Evolutionary conservation across 257 asterid species (phyloP).

Genomic region (Nicotiana knightiana): DNA sequence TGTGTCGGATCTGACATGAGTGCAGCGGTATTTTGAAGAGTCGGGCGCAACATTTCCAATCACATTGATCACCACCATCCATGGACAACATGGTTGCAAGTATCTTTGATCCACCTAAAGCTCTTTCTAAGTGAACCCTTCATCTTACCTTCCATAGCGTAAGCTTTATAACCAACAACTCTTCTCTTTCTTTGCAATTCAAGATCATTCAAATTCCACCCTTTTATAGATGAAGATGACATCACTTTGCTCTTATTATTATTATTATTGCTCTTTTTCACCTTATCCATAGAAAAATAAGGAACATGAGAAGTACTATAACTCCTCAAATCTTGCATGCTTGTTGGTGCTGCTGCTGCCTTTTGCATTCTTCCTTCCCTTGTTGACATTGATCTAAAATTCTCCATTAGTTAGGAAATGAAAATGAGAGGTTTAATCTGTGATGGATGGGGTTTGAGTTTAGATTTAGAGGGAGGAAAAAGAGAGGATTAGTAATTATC

Average conservation of each 20-base stretch:
- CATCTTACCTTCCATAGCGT: conserved; percentile 56
- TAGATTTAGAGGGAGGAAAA: neutral
- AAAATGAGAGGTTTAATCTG: no score
- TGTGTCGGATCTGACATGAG: rapidly evolving
- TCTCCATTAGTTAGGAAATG: neutral
- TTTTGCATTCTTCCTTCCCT: conserved; percentile 26
- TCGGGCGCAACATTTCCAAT: no score
- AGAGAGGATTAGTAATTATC: neutral
- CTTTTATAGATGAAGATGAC: conserved; percentile 23
- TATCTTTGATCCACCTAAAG: conserved; percentile 70
- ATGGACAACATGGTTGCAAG: conserved; percentile 51
- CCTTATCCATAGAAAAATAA: conserved; percentile 17
- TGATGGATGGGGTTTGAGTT: no score
- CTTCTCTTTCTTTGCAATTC: conserved; percentile 79
- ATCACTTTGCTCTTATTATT: conserved; percentile 32
- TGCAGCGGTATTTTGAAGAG: no score
- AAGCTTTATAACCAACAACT: conserved; percentile 62
- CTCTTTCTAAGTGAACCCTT: conserved; percentile 68
- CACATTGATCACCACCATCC: conserved; percentile 42
- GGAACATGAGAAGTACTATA: conserved; percentile 48
- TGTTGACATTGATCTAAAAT: conserved; percentile 36
- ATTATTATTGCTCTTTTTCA: conserved; percentile 28
- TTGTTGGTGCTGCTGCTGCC: conserved; percentile 9
- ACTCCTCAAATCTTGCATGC: conserved; percentile 53
- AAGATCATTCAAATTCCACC: conserved; percentile 51